phyloP scores from a whole-genome alignment of 106 monocot genomes.

The Alisma plantagoaquatica region DNA sequence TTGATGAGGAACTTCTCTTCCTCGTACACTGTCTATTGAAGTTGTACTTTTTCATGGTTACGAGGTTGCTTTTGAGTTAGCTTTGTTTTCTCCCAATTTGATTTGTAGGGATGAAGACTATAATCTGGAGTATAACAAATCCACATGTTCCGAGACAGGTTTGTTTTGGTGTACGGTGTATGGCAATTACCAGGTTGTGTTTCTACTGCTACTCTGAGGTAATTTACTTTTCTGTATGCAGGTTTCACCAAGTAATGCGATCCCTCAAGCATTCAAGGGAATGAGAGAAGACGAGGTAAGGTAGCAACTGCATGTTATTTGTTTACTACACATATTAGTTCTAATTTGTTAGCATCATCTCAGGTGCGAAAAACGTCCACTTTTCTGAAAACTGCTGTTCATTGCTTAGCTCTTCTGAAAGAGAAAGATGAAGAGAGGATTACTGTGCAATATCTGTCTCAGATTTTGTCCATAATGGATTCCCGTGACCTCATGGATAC shows the following conservation, averaged over 20 bases:
- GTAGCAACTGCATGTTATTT: not conserved
- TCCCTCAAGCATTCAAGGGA: conserved; percentile 60
- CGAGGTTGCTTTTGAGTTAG: too few relatives aligned
- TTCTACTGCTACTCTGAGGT: too few relatives aligned
- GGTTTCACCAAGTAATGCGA: conserved; percentile 43
- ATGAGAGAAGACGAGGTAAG: conserved; percentile 97
- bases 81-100: too few relatives aligned
- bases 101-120: conserved; percentile 91
- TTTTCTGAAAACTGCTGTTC: conserved; percentile 85
- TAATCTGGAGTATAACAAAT: conserved; percentile 97
- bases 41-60: too few relatives aligned
- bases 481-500: conserved; percentile 95
- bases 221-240: too few relatives aligned
- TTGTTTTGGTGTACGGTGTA: not conserved
- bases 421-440: conserved; percentile 98
- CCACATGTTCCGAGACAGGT: conserved; percentile 71
- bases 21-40: too few relatives aligned
- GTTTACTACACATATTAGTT: too few relatives aligned
- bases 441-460: conserved; percentile 80
- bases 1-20: too few relatives aligned
- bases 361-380: conserved; percentile 93
- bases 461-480: conserved; percentile 94
- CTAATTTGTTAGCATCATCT: not conserved
- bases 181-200: too few relatives aligned
- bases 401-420: conserved; percentile 85